phyloP scores from a whole-genome alignment of 2,329 filamentous ascomycete species.

The Lachnellula suecica region DNA sequence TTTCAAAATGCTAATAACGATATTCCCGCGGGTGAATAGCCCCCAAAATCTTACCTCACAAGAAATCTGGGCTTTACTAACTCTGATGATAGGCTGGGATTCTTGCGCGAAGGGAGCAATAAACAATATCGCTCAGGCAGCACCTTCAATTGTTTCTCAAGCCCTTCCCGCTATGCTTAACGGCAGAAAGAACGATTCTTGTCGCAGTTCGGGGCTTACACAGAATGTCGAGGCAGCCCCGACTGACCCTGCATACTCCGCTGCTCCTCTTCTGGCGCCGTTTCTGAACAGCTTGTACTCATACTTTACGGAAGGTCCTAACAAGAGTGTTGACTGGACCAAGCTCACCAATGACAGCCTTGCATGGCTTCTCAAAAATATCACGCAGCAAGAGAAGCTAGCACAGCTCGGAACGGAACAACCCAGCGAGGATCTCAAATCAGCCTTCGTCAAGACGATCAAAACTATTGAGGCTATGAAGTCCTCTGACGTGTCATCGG shows the following conservation, averaged over 20 bases:
- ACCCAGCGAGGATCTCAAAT: background rate
- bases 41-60: too few species aligned
- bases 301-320: background rate
- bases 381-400: background rate
- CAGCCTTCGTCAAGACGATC: background rate
- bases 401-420: background rate
- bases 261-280: background rate
- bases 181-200: background rate
- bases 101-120: background rate
- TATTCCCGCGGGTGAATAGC: background rate
- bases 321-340: background rate
- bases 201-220: background rate
- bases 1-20: background rate
- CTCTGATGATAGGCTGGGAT: background rate
- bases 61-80: too few species aligned
- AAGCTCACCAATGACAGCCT: background rate
- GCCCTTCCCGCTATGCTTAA: background rate
- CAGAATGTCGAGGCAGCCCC: background rate
- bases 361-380: background rate
- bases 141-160: background rate
- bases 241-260: background rate
- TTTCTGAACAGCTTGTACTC: background rate
- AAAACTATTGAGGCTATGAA: too few species aligned
- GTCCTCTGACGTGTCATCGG: too few species aligned
- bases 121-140: background rate